Base-by-base conservation (phyloP, 169 alveolate species). In the Plasmodium blacklocki region DNA sequence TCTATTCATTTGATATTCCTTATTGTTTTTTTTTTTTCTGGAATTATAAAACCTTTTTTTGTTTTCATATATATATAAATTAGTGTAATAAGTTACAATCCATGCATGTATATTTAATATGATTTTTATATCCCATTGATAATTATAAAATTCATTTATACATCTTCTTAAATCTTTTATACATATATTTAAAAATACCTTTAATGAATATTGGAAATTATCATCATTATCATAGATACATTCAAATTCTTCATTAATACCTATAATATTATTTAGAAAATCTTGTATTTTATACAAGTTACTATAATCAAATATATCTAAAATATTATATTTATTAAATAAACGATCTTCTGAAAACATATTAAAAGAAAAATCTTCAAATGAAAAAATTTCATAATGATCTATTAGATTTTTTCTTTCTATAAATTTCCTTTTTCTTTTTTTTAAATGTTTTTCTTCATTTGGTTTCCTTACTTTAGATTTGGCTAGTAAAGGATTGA, bases 401-500 rank as follows among this genome's bases (percentile, higher is more conserved):
- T 80, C 90, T 67, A 80, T 80, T 80, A 54, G 39, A 54, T 52
- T 80, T 54, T 80, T 80, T 39, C 90, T 67, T 59, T 43, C 80
- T 66, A 68, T 80, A 60, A 43, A 80, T 68, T 32, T 80, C 70
- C 39, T 68, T 80, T 80, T 80, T 52, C 43, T 80, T 68, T 80
- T 80, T 67, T 54, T 80, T 80, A 80, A 54, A 21, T 80, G 90
- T 43, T 80, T 80, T 54, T 80, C 90, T 80, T 80, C 90, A 67
- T 80, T 68, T 29, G 90, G 90, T 21, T 80, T 80, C 56, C 90
- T 80, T 4, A 80, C 72, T 56, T 80, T 80, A 15, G 32, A 15
- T 52, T 80, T 80, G 0, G 90, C 90, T 67, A 68, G 26, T 19
- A 68, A 47, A 67, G 90, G 90, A 72, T 80, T 80, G n/a, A 80